Base-by-base conservation (phyloP, 2,329 filamentous ascomycete genomes). In the Colletotrichum ledebouriae region DNA sequence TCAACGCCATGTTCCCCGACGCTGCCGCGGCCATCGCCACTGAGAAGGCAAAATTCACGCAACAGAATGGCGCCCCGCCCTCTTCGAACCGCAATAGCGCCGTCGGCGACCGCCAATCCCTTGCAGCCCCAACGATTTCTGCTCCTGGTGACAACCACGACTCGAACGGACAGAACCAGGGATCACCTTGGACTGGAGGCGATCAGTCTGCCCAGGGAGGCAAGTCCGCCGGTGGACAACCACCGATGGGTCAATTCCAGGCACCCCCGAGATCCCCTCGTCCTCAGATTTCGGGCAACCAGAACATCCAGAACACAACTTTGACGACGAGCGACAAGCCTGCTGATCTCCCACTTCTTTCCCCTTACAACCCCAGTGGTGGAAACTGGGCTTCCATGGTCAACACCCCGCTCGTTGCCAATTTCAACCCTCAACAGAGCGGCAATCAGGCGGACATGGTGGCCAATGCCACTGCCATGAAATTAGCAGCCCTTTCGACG, bases 1-100 rank as follows among this genome's bases (percentile, higher is more conserved):
- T 99, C 81, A 97, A 97, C 80, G 94, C 94, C 75, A 98, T 99
- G 96, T 99, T 99, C 79, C 96, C 96, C 6, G 96, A 99, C 83
- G 96, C 96, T 50, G 96, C 96, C 13, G 95, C 95, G 47, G 96
- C 96, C n/a, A 98, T 99, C 78, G 95, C 95, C 29, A 97, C 96
- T 70, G 95, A 99, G 80, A 98, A 98, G 84, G 95, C 94, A 67
- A 97, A 98, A 78, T 98, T 97, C 77, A 97, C 94, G 17, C 94
- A 98, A 79, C 93, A 97, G 78, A 97, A 94, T 4, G 96, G 95
- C 68, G 94, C 94, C 72, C 90, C 91, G 22, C 94, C 94, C 3
- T 89, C 93, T 1, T 98, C 96, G 22, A 97, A 97, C 84, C 90
- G 96, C 68, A 98, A 98, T 82, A 98, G 95, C 79, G 86, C 90